These are phyloP conservation scores for Venturia carpophila DNA, from an alignment of 2,329 filamentous ascomycete genomes.

Conservation along the genomic window DNA sequence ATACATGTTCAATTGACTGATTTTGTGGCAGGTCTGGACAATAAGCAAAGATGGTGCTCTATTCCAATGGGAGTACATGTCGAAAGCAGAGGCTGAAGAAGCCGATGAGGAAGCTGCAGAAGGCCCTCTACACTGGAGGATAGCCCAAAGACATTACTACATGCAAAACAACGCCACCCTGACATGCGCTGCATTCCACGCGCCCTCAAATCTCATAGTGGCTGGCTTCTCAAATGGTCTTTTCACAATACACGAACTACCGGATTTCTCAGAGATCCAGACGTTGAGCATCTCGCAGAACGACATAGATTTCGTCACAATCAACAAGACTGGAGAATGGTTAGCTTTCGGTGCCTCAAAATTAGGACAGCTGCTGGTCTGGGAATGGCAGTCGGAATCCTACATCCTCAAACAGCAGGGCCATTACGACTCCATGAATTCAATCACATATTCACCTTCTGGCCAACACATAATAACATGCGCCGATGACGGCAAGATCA, in stretches of 20 bases:
- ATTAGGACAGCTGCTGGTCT: slow-evolving; percentile 89
- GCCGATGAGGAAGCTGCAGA: slow-evolving; percentile 43
- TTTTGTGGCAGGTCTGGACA: slow-evolving; percentile 62
- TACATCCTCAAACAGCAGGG: slow-evolving; percentile 98
- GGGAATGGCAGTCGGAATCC: slow-evolving; percentile 99
- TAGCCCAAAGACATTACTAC: slow-evolving; percentile 86
- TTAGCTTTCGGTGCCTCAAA: slow-evolving; percentile 94
- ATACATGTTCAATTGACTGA: background rate
- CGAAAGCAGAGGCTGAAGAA: slow-evolving; percentile 48
- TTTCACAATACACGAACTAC: slow-evolving; percentile 91
- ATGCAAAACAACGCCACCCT: slow-evolving; percentile 83
- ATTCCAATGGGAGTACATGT: slow-evolving; percentile 82
- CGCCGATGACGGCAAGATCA: slow-evolving; percentile 95
- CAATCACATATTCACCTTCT: slow-evolving; percentile 85
- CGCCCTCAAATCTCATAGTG: slow-evolving; percentile 82
- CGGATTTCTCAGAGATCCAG: slow-evolving; percentile 92
- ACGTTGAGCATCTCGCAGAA: slow-evolving; percentile 88
- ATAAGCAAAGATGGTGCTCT: slow-evolving; percentile 96
- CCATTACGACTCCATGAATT: slow-evolving; percentile 93
- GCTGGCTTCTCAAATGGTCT: slow-evolving; percentile 91
- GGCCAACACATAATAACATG: slow-evolving; percentile 88
- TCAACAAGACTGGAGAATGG: slow-evolving; percentile 95
- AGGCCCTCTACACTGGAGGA: slow-evolving; percentile 72
- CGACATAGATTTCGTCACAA: slow-evolving; percentile 87
- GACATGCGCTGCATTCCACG: slow-evolving; percentile 83